Conservation (phyloP, 2,329 filamentous ascomycete genomes). For the Fusarium paranaense region DNA sequence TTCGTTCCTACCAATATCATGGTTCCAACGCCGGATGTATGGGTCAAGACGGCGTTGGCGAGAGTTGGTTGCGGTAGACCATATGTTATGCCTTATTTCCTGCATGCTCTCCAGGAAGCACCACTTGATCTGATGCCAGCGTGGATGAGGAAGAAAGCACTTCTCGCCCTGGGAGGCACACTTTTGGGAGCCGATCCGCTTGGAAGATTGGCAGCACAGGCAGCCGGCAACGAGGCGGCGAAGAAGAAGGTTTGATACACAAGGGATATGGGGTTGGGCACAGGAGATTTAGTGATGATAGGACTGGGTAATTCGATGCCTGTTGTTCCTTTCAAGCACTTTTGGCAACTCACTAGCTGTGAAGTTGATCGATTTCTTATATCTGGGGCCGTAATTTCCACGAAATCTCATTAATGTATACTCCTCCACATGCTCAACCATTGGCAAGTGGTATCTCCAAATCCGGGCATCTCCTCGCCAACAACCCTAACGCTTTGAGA, state of each 20-base stretch:
- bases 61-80: slow-evolving; percentile 5
- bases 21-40: background rate
- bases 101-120: background rate
- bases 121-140: background rate
- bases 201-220: background rate
- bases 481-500: slow-evolving; percentile 92
- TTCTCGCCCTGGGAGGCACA: background rate
- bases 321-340: background rate
- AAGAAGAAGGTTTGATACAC: background rate
- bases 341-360: background rate
- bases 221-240: background rate
- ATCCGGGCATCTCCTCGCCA: slow-evolving; percentile 76
- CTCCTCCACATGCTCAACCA: background rate
- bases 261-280: background rate
- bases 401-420: background rate
- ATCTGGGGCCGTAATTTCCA: background rate
- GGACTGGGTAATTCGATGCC: background rate
- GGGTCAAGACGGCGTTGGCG: slow-evolving; percentile 1
- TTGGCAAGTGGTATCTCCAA: slow-evolving; percentile 57
- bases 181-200: background rate
- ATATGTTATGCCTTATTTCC: slow-evolving; percentile 3
- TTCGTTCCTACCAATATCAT: background rate
- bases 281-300: background rate
- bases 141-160: background rate
- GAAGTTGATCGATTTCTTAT: background rate